A percentile compares a stretch with the other conserved stretches of the same genome.
Conservation (phyloP, 805 yeast species). For the Candida namnaoensis region DNA sequence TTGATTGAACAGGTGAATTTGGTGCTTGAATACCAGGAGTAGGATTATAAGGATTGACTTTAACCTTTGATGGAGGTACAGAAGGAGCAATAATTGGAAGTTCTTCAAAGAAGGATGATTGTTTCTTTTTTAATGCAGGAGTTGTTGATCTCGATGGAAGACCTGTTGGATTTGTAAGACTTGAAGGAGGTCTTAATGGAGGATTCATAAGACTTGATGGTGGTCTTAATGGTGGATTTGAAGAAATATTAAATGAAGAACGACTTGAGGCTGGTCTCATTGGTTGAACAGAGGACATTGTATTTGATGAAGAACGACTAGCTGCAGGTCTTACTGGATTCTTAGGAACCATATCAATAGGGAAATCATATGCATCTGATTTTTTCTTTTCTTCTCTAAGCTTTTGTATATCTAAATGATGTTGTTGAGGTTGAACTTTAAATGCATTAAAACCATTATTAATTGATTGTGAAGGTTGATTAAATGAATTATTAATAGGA, state of each 20-base stretch:
- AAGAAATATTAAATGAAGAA: not conserved
- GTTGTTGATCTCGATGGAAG: conserved; percentile 1
- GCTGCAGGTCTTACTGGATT: conserved; percentile 8
- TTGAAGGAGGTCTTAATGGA: not conserved
- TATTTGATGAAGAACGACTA: not conserved
- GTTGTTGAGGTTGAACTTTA: not conserved
- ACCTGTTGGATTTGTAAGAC: not conserved
- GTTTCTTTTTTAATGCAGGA: conserved; percentile 21
- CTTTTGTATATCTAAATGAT: conserved; percentile 18
- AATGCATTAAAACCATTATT: not conserved
- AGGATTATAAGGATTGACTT: not conserved
- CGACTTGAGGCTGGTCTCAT: conserved; percentile 1
- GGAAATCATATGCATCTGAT: conserved; percentile 76
- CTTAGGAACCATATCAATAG: conserved; percentile 40
- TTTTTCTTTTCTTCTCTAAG: conserved; percentile 43
- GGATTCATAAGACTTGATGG: not conserved
- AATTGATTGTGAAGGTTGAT: not conserved
- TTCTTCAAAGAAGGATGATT: conserved; percentile 47
- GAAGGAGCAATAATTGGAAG: conserved; percentile 32
- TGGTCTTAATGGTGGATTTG: not conserved
- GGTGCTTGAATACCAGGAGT: no score
- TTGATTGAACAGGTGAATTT: no score
- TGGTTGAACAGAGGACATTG: not conserved
- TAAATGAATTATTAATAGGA: not conserved
- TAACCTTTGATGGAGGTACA: conserved; percentile 7